phyloP scores from a whole-genome alignment of 805 yeast species.

The Myxozyma geophila region DNA sequence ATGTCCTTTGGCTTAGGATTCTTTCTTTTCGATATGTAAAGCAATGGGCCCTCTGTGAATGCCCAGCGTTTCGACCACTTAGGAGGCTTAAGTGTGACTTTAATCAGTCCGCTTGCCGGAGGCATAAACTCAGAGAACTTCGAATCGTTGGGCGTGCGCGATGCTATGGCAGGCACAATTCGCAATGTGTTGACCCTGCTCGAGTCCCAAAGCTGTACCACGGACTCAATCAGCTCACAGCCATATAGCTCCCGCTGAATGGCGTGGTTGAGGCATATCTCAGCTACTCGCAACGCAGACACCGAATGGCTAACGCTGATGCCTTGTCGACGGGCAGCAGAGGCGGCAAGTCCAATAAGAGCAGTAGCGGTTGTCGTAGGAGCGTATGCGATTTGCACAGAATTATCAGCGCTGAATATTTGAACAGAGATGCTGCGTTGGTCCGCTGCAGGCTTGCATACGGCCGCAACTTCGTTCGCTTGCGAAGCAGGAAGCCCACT shows the following conservation, averaged over 20 bases:
- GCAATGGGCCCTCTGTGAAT: constrained; percentile 10
- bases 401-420: constrained; percentile 8
- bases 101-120: constrained; percentile 22
- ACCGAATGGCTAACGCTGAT: not conserved
- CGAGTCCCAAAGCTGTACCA: constrained; percentile 20
- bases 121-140: constrained; percentile 14
- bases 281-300: constrained; percentile 36
- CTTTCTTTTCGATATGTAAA: constrained; percentile 22
- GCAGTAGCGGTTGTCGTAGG: constrained; percentile 21
- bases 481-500: not conserved
- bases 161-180: constrained; percentile 1
- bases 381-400: constrained; percentile 5
- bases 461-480: not conserved
- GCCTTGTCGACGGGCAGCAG: constrained; percentile 8
- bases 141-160: constrained; percentile 13
- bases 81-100: constrained; percentile 8
- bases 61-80: constrained; percentile 31
- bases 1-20: constrained; percentile 21
- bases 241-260: constrained; percentile 21
- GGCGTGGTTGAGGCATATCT: not conserved
- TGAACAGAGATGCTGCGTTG: constrained; percentile 13
- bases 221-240: constrained; percentile 21
- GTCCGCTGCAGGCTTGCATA: not conserved
- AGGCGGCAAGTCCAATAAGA: constrained; percentile 10
- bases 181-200: constrained; percentile 5